Percentiles rank a stretch among this genome's conserved stretches.
Evolutionary conservation across 2,329 filamentous ascomycete species (phyloP).

Genomic region (Esteya vermicola): DNA sequence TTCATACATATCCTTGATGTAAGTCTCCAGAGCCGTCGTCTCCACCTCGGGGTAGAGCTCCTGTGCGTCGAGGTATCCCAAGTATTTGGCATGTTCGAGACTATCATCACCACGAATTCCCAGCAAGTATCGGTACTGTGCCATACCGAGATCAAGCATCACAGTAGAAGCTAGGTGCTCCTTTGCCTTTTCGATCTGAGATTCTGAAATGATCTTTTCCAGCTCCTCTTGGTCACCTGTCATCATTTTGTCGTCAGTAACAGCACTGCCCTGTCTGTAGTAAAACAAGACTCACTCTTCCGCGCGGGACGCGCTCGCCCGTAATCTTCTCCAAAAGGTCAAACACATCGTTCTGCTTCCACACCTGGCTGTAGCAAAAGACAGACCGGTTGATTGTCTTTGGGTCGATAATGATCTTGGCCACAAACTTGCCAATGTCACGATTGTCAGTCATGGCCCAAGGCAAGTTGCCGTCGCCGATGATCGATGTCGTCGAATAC

Average conservation of each 20-base stretch:
- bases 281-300: conserved; percentile 16
- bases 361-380: conserved; percentile 30
- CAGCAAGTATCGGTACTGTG: conserved; percentile 26
- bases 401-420: conserved; percentile 33
- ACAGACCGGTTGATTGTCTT: conserved; percentile 39
- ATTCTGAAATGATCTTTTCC: background rate
- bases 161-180: background rate
- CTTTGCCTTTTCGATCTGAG: background rate
- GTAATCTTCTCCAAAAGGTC: conserved; percentile 28
- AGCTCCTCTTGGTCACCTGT: background rate
- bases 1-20: background rate
- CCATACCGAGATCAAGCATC: background rate
- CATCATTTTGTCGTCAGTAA: background rate
- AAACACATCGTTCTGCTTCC: conserved; percentile 30
- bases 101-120: conserved; percentile 37
- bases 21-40: background rate
- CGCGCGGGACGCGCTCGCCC: conserved; percentile 30
- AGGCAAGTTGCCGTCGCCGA: conserved; percentile 28
- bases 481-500: conserved; percentile 15
- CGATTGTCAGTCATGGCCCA: conserved; percentile 30
- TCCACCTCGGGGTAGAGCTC: conserved; percentile 36
- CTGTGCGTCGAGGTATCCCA: conserved; percentile 36
- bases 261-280: background rate
- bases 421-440: conserved; percentile 39
- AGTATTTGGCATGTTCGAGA: conserved; percentile 34